Evolutionary conservation across 148 eudicot genomes (phyloP).

Genomic region (Diospyros kaki): DNA sequence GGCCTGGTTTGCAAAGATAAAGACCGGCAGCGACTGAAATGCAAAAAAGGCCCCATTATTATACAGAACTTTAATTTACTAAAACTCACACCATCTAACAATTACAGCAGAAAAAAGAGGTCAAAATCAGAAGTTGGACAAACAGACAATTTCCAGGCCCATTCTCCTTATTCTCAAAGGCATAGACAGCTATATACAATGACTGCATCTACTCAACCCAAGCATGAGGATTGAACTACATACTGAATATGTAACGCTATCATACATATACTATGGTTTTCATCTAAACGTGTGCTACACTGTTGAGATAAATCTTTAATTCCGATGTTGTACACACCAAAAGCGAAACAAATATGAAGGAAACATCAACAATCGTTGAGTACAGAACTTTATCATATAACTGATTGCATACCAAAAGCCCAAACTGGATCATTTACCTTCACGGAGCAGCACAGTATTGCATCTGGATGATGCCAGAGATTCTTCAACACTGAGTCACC

Average conservation of each 20-base stretch:
- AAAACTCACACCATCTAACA: background rate
- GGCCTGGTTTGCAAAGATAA: constrained; percentile 89
- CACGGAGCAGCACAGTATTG: constrained; percentile 87
- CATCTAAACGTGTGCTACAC: background rate
- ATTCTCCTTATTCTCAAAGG: background rate
- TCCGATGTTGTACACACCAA: background rate
- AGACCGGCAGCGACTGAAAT: constrained; percentile 75
- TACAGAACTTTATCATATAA: background rate
- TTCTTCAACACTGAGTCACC: constrained; percentile 66
- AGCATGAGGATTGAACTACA: background rate
- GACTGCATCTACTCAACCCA: background rate
- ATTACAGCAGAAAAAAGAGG: background rate
- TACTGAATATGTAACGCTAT: background rate
- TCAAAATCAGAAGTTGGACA: background rate
- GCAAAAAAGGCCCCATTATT: background rate
- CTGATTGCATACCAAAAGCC: background rate
- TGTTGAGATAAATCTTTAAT: background rate
- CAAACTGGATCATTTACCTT: constrained; percentile 43
- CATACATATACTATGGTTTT: background rate
- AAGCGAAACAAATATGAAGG: background rate
- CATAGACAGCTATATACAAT: background rate
- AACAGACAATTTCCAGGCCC: background rate
- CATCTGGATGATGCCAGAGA: constrained; percentile 95
- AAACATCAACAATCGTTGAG: background rate
- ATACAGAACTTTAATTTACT: background rate